Evolutionary conservation across 2,329 filamentous ascomycete genomes (phyloP).

Genomic region (Hyphodiscus sp.): DNA sequence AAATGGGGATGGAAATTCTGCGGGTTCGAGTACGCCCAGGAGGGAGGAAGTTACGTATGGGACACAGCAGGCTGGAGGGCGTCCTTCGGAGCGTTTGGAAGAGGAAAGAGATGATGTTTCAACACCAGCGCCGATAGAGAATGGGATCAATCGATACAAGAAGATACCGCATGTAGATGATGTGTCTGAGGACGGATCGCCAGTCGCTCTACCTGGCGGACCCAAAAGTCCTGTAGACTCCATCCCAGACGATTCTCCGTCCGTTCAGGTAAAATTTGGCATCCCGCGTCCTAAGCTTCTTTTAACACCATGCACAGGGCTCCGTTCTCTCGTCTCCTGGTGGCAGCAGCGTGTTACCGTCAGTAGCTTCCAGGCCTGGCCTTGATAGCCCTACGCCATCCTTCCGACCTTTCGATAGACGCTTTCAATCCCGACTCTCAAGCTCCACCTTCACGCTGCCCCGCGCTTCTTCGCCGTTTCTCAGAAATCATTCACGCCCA

Average conservation of each 20-base stretch:
- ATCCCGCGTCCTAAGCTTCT: background rate
- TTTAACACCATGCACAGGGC: constrained; percentile 38
- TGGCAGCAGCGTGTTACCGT: constrained; percentile 67
- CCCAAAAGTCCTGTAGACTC: constrained; percentile 64
- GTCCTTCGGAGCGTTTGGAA: constrained; percentile 23
- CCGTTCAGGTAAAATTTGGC: constrained; percentile 57
- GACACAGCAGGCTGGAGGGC: constrained; percentile 6
- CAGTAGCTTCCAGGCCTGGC: constrained; percentile 59
- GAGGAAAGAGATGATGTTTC: constrained; percentile 23
- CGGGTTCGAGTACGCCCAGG: constrained; percentile 28
- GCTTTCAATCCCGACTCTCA: constrained; percentile 80
- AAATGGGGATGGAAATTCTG: constrained; percentile 29
- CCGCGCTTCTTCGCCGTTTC: constrained; percentile 63
- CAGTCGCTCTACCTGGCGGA: constrained; percentile 46
- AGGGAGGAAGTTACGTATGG: constrained; percentile 36
- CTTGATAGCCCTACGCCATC: constrained; percentile 69
- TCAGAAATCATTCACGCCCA: constrained; percentile 71
- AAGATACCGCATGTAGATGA: constrained; percentile 35
- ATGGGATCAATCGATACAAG: constrained; percentile 30
- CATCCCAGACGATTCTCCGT: constrained; percentile 75
- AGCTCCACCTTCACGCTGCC: constrained; percentile 53
- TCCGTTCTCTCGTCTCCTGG: constrained; percentile 60
- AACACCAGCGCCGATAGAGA: constrained; percentile 27
- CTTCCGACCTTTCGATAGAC: constrained; percentile 86
- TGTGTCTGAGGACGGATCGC: constrained; percentile 46